These are phyloP conservation scores for Hydrangea macrophylla DNA, from an alignment of 148 eudicot species.

Conservation along the genomic window DNA sequence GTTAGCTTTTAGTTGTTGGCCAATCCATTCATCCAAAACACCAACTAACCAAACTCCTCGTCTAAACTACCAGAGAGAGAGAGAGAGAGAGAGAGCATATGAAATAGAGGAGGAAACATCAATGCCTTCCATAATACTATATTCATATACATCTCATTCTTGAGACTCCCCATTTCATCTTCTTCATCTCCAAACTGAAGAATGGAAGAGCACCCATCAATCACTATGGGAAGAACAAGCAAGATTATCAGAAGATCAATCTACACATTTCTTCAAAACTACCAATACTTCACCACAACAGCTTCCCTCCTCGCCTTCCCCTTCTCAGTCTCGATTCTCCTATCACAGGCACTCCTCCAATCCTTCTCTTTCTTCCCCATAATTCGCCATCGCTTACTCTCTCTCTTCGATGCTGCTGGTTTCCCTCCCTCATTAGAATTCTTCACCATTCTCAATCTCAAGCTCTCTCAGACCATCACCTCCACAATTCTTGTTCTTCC, in stretches of 20 bases:
- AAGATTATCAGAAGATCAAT: constrained; percentile 60
- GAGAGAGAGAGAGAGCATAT: too few relatives aligned
- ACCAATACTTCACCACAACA: constrained; percentile 52
- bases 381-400: constrained; percentile 35
- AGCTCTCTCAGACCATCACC: constrained; percentile 69
- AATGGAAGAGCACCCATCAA: constrained; percentile 16
- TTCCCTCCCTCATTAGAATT: constrained; percentile 40
- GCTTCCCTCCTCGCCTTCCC: constrained; percentile 56
- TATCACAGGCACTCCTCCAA: constrained; percentile 49
- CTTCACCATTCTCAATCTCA: constrained; percentile 42
- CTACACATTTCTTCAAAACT: constrained; percentile 46
- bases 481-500: constrained; percentile 48
- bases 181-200: too few relatives aligned
- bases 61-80: too few relatives aligned
- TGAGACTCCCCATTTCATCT: too few relatives aligned
- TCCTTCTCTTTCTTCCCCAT: constrained; percentile 32
- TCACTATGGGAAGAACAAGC: constrained; percentile 32
- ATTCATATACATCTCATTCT: too few relatives aligned
- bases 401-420: constrained; percentile 47
- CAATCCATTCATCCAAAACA: too few relatives aligned
- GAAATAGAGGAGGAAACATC: too few relatives aligned
- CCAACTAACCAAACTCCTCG: too few relatives aligned
- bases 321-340: constrained; percentile 52
- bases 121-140: too few relatives aligned
- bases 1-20: too few relatives aligned